Percentiles rank a stretch among this genome's conserved stretches.
These are phyloP conservation scores for Populus euphratica DNA, from an alignment of 345 rosid species.

Conservation along the genomic window DNA sequence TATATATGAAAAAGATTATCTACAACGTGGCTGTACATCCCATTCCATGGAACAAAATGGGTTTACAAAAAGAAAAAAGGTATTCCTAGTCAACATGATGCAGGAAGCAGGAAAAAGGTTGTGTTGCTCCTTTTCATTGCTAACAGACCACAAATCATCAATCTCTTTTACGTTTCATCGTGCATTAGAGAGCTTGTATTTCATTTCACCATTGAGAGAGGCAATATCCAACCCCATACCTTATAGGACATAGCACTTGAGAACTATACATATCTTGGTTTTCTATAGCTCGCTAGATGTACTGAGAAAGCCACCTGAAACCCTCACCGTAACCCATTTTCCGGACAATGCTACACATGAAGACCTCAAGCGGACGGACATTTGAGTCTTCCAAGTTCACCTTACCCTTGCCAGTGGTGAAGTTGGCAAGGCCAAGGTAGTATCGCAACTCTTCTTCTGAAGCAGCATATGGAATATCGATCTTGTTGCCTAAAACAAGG, in stretches of 20 bases:
- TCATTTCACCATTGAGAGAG: not conserved
- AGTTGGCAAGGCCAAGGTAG: slow-evolving; percentile 61
- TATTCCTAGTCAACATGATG: no score
- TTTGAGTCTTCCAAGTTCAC: slow-evolving; percentile 45
- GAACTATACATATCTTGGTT: not conserved
- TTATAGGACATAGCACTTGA: slow-evolving; percentile 18
- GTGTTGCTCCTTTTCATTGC: not conserved
- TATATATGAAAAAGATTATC: no score
- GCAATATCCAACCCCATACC: slow-evolving; percentile 10
- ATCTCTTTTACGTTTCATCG: not conserved
- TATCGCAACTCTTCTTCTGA: slow-evolving; percentile 65
- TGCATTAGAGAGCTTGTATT: not conserved
- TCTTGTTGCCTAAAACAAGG: slow-evolving; percentile 68
- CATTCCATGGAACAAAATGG: no score
- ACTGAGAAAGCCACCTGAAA: slow-evolving; percentile 76
- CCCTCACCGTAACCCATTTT: slow-evolving; percentile 81
- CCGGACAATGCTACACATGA: slow-evolving; percentile 75
- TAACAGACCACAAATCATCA: not conserved
- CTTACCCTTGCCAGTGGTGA: slow-evolving; percentile 73
- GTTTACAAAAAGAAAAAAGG: no score
- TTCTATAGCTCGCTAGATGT: slow-evolving; percentile 38
- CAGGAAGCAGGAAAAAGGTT: not conserved
- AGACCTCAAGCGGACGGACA: slow-evolving; percentile 64
- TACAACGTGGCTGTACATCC: no score
- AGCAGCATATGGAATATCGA: slow-evolving; percentile 69